Evolutionary conservation across 305 asterid genomes (phyloP), one percentile per base, ranked within the genome.

Genomic region (Fraxinus baroniana): DNA sequence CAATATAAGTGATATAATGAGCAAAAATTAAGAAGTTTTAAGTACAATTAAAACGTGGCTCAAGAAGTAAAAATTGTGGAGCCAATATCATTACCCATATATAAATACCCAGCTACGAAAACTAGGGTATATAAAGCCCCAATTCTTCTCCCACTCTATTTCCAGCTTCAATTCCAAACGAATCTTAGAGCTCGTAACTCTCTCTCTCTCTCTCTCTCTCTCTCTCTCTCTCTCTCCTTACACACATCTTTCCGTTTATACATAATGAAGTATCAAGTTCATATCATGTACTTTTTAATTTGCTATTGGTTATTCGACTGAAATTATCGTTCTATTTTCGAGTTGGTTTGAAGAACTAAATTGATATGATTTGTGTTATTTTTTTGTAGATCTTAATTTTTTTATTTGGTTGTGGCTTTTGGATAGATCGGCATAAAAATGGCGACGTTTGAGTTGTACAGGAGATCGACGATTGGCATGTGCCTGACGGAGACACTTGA

Each of bases 391-490:
- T 22, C 17, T 37, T 66, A 46, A 55, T 18, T 2, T 66, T 55
- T 33, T 49, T 3, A 41, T 46, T 75, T 77, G 2, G 72, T 71
- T 83, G 41, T 15, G 62, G 62, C 62, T 75, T 83, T 74, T 73
- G 77, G 81, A 20, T 81, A 72, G 66, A 52, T 57, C 75, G 44
- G 37, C 39, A 83, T n/a, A 79, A 81, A 74, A 84, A 93, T 93
- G 97, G 94, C 97, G 76, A 93, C 96, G 70, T 93, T 97, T 64
- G 99, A 97, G 93, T 90, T 97, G 79, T 97, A 97, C 85, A 76
- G 99, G 84, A 92, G 99, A 87, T 97, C 99, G 7, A 97, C 98
- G 78, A 93, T 95, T 32, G 99, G 99, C 74, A 97, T 95, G 99
- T 94, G 99, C 81, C 85, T 97, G 90, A 94, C 98, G 0, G 98